phyloP scores from a whole-genome alignment of 1,139 yeast species.

The Debaryomyces coudertii region DNA sequence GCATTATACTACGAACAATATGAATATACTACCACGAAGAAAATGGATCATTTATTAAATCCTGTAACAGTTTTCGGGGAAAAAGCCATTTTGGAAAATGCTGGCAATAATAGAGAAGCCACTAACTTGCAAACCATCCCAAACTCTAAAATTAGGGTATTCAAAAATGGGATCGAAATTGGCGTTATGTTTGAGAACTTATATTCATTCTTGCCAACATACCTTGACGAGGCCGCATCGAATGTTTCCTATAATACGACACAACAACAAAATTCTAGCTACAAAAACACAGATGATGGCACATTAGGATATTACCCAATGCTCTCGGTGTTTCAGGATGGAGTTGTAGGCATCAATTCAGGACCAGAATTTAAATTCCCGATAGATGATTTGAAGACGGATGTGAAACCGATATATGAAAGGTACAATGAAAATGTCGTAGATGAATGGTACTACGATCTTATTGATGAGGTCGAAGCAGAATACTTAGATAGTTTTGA shows the following conservation, averaged over 20 bases:
- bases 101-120: constrained; percentile 25
- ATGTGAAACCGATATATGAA: constrained; percentile 54
- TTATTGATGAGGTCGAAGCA: constrained; percentile 83
- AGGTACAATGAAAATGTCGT: constrained; percentile 72
- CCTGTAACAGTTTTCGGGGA: constrained; percentile 77
- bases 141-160: constrained; percentile 64
- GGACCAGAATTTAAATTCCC: constrained; percentile 68
- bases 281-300: constrained; percentile 72
- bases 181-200: constrained; percentile 71
- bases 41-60: constrained; percentile 73
- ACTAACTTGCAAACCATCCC: constrained; percentile 48
- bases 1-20: constrained; percentile 82
- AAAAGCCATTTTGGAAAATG: constrained; percentile 48
- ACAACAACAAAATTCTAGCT: constrained; percentile 53
- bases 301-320: constrained; percentile 90
- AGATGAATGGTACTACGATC: constrained; percentile 82
- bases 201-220: constrained; percentile 72
- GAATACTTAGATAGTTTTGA: constrained; percentile 56
- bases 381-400: constrained; percentile 28
- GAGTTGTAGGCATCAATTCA: constrained; percentile 68
- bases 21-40: constrained; percentile 78
- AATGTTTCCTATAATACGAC: constrained; percentile 36
- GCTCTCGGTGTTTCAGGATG: constrained; percentile 80
- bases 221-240: constrained; percentile 31
- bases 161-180: constrained; percentile 70